Evolutionary conservation across 2,329 filamentous ascomycete species (phyloP), one percentile per base, ranked within the genome.

Genomic region (Fusarium decemcellulare): DNA sequence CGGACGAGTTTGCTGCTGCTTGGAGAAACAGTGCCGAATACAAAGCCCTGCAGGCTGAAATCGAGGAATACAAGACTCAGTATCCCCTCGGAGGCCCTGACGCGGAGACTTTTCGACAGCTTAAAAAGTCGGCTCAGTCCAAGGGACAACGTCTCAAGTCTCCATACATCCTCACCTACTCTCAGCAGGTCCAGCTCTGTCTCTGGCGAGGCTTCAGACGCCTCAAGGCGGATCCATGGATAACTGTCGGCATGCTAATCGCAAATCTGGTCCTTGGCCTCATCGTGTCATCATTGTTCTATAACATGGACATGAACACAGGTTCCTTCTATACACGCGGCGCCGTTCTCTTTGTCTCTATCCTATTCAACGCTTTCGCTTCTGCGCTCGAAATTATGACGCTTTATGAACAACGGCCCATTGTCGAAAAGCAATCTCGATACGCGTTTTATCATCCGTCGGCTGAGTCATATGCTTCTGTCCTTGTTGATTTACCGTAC

Each of bases 401-500:
- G 2, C 51, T 73, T 1, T 73, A 79, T 42, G 72, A 72, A 2
- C 72, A 80, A 32, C 73, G 72, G 0, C 67, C 65, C 1, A 72
- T 80, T 4, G 70, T 80, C 30, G 77, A 80, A 29, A 80, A 80
- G 54, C 77, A 79, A 10, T 60, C 69, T 2, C 67, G 74, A 1
- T 79, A 79, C 16, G 77, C 77, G 6, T 36, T 79, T 0, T 79
- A 79, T 44, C 77, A 78, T 11, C 77, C 75, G 0, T 63, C 70
- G 1, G 71, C 76, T 0, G 73, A 78, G n/a, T 74, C 76, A 1
- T 64, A 76, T 18, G 67, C 78, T 2, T 74, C 48, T 0, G 76
- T 83, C 40, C 61, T 84, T 4, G 73, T 75, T n/a, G 82, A 84
- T 57, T 56, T 85, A 29, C 83, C 83, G 0, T 76, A 78, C 61